phyloP scores from a whole-genome alignment of 192 early-diverging fungal species.

The Linnemannia zychae region DNA sequence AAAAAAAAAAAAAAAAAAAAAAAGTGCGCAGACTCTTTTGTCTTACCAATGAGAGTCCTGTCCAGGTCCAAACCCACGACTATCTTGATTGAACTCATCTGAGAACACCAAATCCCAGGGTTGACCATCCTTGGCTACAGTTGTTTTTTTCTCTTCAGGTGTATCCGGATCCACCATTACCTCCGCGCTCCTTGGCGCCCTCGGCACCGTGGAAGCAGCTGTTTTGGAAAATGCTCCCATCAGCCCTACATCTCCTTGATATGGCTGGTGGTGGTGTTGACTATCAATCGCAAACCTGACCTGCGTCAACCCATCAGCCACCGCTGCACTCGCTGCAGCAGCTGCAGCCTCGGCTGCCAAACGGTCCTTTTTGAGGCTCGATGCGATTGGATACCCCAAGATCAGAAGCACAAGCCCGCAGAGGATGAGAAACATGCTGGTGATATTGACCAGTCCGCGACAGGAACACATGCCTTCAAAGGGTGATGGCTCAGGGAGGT shows the following conservation, averaged over 20 bases:
- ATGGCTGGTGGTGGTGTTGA: not conserved
- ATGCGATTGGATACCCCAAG: conserved; percentile 39
- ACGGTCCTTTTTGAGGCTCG: conserved; percentile 28
- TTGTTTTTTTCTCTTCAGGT: conserved; percentile 26
- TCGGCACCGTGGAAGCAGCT: not conserved
- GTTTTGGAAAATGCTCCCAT: conserved; percentile 47
- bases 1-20: too few species aligned
- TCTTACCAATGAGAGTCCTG: conserved; percentile 67
- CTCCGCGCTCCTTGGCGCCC: not conserved
- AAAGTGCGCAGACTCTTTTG: too few species aligned
- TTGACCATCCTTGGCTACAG: conserved; percentile 57
- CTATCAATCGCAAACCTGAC: conserved; percentile 9
- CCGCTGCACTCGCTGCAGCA: not conserved
- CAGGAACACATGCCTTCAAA: conserved; percentile 49
- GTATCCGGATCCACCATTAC: not conserved
- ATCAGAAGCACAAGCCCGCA: conserved; percentile 32
- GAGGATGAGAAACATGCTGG: conserved; percentile 45
- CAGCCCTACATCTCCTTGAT: conserved; percentile 36
- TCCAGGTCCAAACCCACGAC: conserved; percentile 65
- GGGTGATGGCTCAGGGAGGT: conserved; percentile 32
- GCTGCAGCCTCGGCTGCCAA: conserved; percentile 30
- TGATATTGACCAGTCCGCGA: conserved; percentile 32
- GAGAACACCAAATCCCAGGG: conserved; percentile 69
- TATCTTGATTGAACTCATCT: conserved; percentile 70
- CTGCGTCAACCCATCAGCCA: not conserved